Conservation (phyloP, 306 rosid genomes). For the Cucumis sativus region Cucumber_9930_V3 NC_026658.2:5885001-5885500, state of each 20-base stretch:
- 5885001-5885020: slow-evolving; percentile 1
- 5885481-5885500: slow-evolving; percentile 9
- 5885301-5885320: slow-evolving; percentile 20
- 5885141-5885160: slow-evolving; percentile 14
- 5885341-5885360: slow-evolving; percentile 19
- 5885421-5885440: slow-evolving; percentile 20
- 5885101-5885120: slow-evolving; percentile 3
- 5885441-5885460: slow-evolving; percentile 19
- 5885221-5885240: slow-evolving; percentile 22
- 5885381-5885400: slow-evolving; percentile 17
- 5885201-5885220: slow-evolving; percentile 14
- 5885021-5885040: background rate
- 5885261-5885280: slow-evolving; percentile 20
- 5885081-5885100: background rate
- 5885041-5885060: slow-evolving; percentile 5
- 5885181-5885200: slow-evolving; percentile 11
- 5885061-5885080: slow-evolving; percentile 9
- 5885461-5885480: background rate
- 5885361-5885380: slow-evolving; percentile 20
- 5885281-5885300: slow-evolving; percentile 16
- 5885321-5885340: slow-evolving; percentile 14
- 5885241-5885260: slow-evolving; percentile 16
- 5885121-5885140: slow-evolving; percentile 19
- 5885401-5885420: slow-evolving; percentile 14
- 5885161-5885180: slow-evolving; percentile 3